Conservation (phyloP, 2,329 filamentous ascomycete genomes). For the Waltergamsia citrina region DNA sequence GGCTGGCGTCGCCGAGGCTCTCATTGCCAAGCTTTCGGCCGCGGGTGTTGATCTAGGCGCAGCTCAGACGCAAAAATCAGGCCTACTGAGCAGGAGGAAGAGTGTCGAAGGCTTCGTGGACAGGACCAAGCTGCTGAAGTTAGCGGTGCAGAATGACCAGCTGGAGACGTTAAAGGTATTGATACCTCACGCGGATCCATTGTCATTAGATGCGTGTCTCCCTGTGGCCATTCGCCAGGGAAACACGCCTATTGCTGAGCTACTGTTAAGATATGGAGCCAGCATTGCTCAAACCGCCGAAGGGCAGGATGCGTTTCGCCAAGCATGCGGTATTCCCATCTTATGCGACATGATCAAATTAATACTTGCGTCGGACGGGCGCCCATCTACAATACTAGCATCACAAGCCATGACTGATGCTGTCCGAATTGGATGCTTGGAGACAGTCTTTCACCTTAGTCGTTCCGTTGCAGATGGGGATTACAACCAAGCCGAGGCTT, state of each 20-base stretch:
- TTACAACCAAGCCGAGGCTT: conserved; percentile 39
- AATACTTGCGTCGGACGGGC: conserved; percentile 38
- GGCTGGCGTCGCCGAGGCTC: conserved; percentile 41
- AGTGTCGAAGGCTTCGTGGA: conserved; percentile 39
- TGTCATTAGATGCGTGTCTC: conserved; percentile 39
- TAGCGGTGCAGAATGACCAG: conserved; percentile 39
- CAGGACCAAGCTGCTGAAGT: conserved; percentile 38
- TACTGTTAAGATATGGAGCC: conserved; percentile 42
- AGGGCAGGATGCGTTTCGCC: conserved; percentile 43
- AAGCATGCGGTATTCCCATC: conserved; percentile 35
- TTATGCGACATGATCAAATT: conserved; percentile 35
- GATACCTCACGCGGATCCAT: conserved; percentile 39
- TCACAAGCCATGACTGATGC: conserved; percentile 45
- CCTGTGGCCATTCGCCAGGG: conserved; percentile 35
- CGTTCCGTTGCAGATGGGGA: conserved; percentile 44
- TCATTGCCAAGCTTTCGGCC: conserved; percentile 38
- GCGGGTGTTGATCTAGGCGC: conserved; percentile 43
- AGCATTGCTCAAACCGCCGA: conserved; percentile 35
- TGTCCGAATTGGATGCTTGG: conserved; percentile 35
- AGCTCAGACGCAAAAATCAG: conserved; percentile 34
- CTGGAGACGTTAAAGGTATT: conserved; percentile 44
- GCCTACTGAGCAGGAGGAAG: conserved; percentile 36
- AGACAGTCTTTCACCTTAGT: conserved; percentile 40
- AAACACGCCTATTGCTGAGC: conserved; percentile 31
- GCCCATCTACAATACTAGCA: conserved; percentile 29